These are phyloP conservation scores for Bocquillonia castaneifolia DNA, from an alignment of 441 rosid genomes.

Conservation along the genomic window DNA sequence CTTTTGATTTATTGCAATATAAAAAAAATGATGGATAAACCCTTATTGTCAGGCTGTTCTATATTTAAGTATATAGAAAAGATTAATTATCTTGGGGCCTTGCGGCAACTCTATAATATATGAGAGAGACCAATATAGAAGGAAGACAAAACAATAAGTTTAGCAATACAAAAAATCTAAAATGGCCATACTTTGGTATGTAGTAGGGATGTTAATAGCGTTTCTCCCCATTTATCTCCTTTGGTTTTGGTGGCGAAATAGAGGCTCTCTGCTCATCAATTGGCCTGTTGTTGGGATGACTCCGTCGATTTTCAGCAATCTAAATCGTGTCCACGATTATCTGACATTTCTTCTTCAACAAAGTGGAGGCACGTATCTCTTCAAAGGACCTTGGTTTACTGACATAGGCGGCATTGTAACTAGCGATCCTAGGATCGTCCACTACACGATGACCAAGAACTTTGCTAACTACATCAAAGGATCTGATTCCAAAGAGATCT, in stretches of 20 bases:
- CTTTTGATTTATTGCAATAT: too few relatives aligned
- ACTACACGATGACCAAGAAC: conserved; percentile 25
- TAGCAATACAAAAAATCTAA: too few relatives aligned
- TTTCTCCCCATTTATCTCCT: background rate
- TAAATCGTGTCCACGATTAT: conserved; percentile 16
- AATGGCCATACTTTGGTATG: background rate
- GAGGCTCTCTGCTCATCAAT: background rate
- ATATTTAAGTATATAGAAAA: too few relatives aligned
- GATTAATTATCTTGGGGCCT: too few relatives aligned
- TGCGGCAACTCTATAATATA: too few relatives aligned
- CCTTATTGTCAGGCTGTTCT: too few relatives aligned
- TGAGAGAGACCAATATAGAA: too few relatives aligned
- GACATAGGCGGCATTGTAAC: conserved; percentile 17
- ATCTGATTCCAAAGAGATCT: conserved; percentile 19
- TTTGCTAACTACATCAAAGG: conserved; percentile 33
- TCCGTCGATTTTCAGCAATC: conserved; percentile 16
- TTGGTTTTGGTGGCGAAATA: background rate
- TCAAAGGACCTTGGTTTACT: conserved; percentile 36
- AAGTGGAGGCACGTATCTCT: conserved; percentile 13
- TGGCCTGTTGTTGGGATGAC: conserved; percentile 28
- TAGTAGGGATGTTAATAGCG: background rate
- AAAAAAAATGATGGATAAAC: too few relatives aligned
- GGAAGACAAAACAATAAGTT: too few relatives aligned
- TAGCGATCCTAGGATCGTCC: conserved; percentile 26
- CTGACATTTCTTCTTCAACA: background rate